phyloP scores from a whole-genome alignment of 2,329 filamentous ascomycete genomes.

The Cercospora berteroae region DNA sequence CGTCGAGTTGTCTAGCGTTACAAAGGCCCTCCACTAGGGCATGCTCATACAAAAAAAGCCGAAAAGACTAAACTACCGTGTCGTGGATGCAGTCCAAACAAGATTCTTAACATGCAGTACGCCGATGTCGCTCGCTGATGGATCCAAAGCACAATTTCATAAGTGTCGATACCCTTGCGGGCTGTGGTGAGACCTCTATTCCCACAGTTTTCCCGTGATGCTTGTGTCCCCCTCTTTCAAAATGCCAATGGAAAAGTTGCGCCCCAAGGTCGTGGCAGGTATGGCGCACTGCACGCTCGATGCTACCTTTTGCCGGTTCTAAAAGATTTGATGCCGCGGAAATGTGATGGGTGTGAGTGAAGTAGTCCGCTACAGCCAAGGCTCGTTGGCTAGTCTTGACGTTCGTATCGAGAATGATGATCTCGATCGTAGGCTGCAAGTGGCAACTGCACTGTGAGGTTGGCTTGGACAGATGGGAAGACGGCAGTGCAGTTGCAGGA shows the following conservation, averaged over 20 bases:
- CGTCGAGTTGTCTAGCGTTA: not conserved
- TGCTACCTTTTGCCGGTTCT: not conserved
- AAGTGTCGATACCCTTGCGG: conserved; percentile 13
- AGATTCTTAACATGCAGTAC: not conserved
- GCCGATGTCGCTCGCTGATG: conserved; percentile 5
- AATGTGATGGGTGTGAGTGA: not conserved
- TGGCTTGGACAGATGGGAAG: not conserved
- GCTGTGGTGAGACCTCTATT: not conserved
- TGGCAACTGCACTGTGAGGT: not conserved
- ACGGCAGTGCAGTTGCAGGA: not conserved
- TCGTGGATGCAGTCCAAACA: conserved; percentile 1
- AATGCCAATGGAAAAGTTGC: not conserved
- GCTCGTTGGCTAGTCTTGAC: not conserved
- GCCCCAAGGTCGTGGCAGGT: not conserved
- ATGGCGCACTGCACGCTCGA: not conserved
- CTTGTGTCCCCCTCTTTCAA: conserved; percentile 8
- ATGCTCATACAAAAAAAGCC: not conserved
- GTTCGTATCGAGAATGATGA: not conserved
- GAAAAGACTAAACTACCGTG: conserved; percentile 17
- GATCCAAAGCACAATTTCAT: not conserved
- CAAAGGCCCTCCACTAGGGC: not conserved
- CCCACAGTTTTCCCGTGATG: conserved; percentile 3
- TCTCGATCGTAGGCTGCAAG: not conserved
- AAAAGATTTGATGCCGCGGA: not conserved
- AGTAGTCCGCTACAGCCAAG: not conserved